A percentile compares a stretch with the other conserved stretches of the same genome.
Conservation (phyloP, 371 early-diverging fungal genomes). For the Cladochytrium tenue region DNA sequence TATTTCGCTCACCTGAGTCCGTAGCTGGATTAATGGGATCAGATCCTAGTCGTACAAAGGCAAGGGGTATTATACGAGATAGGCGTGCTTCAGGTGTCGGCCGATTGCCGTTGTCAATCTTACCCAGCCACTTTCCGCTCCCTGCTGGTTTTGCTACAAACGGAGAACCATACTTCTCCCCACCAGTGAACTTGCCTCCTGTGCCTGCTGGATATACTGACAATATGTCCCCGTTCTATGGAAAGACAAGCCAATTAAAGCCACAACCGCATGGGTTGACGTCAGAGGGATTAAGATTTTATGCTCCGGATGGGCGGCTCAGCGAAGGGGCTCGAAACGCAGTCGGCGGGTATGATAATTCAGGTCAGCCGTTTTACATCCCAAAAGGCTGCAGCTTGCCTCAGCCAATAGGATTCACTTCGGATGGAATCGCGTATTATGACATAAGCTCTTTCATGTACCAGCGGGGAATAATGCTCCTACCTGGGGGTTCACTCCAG, state of each 20-base stretch:
- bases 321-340: slow-evolving; percentile 31
- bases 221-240: slow-evolving; percentile 48
- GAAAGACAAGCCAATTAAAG: slow-evolving; percentile 41
- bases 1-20: background rate
- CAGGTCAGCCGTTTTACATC: slow-evolving; percentile 57
- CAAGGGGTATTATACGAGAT: no score
- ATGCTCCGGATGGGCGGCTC: slow-evolving; percentile 37
- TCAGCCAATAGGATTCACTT: slow-evolving; percentile 53
- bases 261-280: slow-evolving; percentile 51
- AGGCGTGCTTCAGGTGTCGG: background rate
- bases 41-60: no score
- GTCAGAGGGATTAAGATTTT: slow-evolving; percentile 46
- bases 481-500: slow-evolving; percentile 26
- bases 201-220: slow-evolving; percentile 52
- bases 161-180: slow-evolving; percentile 56
- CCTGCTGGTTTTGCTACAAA: slow-evolving; percentile 43
- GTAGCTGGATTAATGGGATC: slow-evolving; percentile 1
- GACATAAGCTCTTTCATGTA: slow-evolving; percentile 52
- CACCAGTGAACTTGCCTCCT: slow-evolving; percentile 53
- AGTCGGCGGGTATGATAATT: slow-evolving; percentile 52
- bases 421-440: slow-evolving; percentile 59
- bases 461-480: slow-evolving; percentile 49
- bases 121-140: slow-evolving; percentile 28
- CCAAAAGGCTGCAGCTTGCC: slow-evolving; percentile 54
- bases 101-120: background rate